phyloP scores from a whole-genome alignment of 495 filamentous ascomycete species.

The Annulohypoxylon bovei region DNA sequence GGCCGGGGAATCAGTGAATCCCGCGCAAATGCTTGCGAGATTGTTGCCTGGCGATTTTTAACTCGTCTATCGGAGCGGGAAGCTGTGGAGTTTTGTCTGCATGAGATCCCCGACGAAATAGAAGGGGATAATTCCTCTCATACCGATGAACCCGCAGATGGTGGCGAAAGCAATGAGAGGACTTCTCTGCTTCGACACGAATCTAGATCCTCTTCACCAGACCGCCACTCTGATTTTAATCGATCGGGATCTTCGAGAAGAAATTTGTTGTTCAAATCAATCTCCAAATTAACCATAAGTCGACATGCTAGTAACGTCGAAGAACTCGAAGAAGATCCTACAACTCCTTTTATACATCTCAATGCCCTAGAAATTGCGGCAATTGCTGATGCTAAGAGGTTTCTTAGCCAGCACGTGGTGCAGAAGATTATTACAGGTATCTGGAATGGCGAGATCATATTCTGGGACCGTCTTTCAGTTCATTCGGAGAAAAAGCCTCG shows the following conservation, averaged over 20 bases:
- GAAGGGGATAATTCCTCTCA: constrained; percentile 16
- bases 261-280: constrained; percentile 54
- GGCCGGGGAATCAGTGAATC: constrained; percentile 78
- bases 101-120: constrained; percentile 69
- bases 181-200: constrained; percentile 47
- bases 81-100: constrained; percentile 83
- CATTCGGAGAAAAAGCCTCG: constrained; percentile 82
- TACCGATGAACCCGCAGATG: constrained; percentile 36
- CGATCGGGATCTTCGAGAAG: constrained; percentile 41
- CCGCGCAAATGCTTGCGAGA: constrained; percentile 86
- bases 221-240: constrained; percentile 21
- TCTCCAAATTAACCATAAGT: constrained; percentile 58
- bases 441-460: constrained; percentile 91
- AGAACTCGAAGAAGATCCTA: constrained; percentile 64
- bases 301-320: constrained; percentile 51
- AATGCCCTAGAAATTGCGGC: constrained; percentile 92
- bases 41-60: constrained; percentile 90
- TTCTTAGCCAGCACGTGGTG: constrained; percentile 84
- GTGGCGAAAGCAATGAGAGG: constrained; percentile 51
- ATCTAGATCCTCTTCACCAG: constrained; percentile 39
- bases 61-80: constrained; percentile 81
- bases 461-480: constrained; percentile 85
- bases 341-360: constrained; percentile 74
- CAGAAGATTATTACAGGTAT: constrained; percentile 90
- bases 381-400: constrained; percentile 88